Percentiles rank a stretch among this genome's conserved stretches.
These are phyloP conservation scores for Trametes pubescens DNA, from an alignment of 1,284 basidiomycete species.

Conservation along the genomic window DNA sequence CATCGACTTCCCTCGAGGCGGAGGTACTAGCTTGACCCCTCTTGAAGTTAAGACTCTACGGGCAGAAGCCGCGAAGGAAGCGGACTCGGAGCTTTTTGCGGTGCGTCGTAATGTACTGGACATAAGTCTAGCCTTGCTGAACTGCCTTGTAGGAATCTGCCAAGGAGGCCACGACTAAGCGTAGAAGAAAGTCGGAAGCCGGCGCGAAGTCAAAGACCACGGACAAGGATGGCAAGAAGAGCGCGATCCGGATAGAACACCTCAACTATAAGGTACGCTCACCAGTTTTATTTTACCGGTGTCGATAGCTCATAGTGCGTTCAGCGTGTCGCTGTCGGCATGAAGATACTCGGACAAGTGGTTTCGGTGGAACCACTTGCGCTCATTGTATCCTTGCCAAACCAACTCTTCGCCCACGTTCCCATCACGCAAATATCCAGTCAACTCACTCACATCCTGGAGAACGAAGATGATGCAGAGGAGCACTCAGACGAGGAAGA, in stretches of 20 bases:
- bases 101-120: conserved; percentile 43
- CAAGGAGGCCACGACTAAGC: conserved; percentile 49
- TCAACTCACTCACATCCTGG: conserved; percentile 79
- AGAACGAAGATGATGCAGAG: conserved; percentile 65
- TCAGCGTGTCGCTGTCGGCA: conserved; percentile 85
- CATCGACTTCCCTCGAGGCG: conserved; percentile 95
- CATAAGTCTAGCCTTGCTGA: neutral
- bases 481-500: conserved; percentile 54
- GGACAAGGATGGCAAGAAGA: conserved; percentile 48
- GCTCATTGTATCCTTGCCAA: conserved; percentile 92
- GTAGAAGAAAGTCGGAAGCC: conserved; percentile 59
- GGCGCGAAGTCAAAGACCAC: conserved; percentile 47
- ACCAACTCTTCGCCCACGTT: conserved; percentile 94
- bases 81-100: conserved; percentile 80
- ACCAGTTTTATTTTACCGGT: neutral
- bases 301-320: neutral
- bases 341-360: conserved; percentile 89
- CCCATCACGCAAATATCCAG: conserved; percentile 96
- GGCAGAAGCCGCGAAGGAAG: conserved; percentile 87
- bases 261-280: conserved; percentile 87
- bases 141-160: conserved; percentile 45
- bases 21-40: conserved; percentile 84
- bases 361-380: conserved; percentile 90
- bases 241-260: conserved; percentile 80
- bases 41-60: conserved; percentile 90